A percentile compares a stretch with the other conserved stretches of the same genome.
Conservation (phyloP, 805 yeast genomes). For the Isabelozyma heimii region DNA sequence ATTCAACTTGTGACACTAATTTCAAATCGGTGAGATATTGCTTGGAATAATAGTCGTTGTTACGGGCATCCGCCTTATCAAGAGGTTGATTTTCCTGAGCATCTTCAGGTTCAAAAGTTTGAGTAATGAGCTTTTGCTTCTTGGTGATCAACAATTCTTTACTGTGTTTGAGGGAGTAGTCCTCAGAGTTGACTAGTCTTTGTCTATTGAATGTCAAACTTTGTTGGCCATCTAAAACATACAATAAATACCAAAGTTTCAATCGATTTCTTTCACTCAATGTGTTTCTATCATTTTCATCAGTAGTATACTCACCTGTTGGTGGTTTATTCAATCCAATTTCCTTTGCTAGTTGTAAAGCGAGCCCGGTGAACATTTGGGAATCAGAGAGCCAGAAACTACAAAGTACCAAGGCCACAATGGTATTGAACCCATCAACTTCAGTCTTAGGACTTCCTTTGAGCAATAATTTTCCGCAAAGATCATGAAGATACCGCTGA, state of each 20-base stretch:
- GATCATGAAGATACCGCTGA: slow-evolving; percentile 27
- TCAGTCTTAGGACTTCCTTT: slow-evolving; percentile 41
- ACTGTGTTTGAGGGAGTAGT: slow-evolving; percentile 42
- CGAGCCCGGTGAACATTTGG: slow-evolving; percentile 65
- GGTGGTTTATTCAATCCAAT: slow-evolving; percentile 42
- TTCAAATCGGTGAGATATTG: slow-evolving; percentile 46
- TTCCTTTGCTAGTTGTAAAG: slow-evolving; percentile 62
- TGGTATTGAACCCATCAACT: slow-evolving; percentile 53
- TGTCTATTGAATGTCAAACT: slow-evolving; percentile 58
- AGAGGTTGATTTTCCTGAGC: neutral
- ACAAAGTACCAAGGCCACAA: slow-evolving; percentile 61
- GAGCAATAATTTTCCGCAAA: slow-evolving; percentile 33
- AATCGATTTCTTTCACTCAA: slow-evolving; percentile 42
- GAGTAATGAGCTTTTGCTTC: slow-evolving; percentile 2
- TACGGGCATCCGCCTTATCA: neutral
- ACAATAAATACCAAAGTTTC: slow-evolving; percentile 65
- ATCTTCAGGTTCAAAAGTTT: neutral
- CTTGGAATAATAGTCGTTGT: slow-evolving; percentile 4
- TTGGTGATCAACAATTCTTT: slow-evolving; percentile 31
- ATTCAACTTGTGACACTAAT: slow-evolving; percentile 65
- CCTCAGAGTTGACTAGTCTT: slow-evolving; percentile 50
- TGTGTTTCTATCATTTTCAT: slow-evolving; percentile 4
- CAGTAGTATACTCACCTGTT: neutral
- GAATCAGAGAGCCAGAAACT: slow-evolving; percentile 68
- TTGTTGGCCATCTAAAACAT: slow-evolving; percentile 67